Evolutionary conservation across 345 rosid species (phyloP).

Genomic region (Gossypium bickii): DNA sequence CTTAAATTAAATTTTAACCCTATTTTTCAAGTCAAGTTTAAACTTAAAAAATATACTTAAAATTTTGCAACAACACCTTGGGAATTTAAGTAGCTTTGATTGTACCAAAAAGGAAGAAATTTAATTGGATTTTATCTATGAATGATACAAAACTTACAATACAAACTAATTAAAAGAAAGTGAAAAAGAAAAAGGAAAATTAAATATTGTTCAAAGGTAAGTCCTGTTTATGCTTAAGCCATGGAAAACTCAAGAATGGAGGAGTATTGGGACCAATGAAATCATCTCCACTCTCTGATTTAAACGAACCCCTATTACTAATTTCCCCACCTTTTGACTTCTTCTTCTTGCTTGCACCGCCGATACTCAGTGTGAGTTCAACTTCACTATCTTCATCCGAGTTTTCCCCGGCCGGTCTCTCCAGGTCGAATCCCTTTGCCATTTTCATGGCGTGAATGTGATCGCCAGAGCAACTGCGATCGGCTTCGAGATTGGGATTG

Average conservation of each 20-base stretch:
- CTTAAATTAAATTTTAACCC: too few species aligned
- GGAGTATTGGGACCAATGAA: constrained; percentile 49
- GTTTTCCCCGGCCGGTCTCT: constrained; percentile 28
- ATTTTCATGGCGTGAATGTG: constrained; percentile 15
- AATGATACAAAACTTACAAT: not conserved
- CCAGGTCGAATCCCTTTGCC: constrained; percentile 41
- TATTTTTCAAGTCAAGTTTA: accelerated
- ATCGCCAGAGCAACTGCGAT: constrained; percentile 46
- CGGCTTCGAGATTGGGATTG: constrained; percentile 17
- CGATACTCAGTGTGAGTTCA: constrained; percentile 72
- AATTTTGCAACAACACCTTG: too few species aligned
- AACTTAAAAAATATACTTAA: too few species aligned
- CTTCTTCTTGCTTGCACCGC: constrained; percentile 29
- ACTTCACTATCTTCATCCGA: constrained; percentile 44
- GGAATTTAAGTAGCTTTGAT: not conserved
- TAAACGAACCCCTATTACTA: constrained; percentile 25
- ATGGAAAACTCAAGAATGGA: constrained; percentile 66
- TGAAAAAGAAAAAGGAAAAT: not conserved
- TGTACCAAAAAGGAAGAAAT: not conserved
- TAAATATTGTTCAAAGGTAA: not conserved
- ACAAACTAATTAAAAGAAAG: not conserved
- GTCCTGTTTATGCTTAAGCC: constrained; percentile 52
- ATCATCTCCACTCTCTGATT: constrained; percentile 37
- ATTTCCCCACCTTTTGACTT: not conserved
- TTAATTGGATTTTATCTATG: not conserved